Evolutionary conservation across 2,329 filamentous ascomycete species (phyloP), one percentile per base, ranked within the genome.

Genomic region (Mycosphaerelloides madeirae): DNA sequence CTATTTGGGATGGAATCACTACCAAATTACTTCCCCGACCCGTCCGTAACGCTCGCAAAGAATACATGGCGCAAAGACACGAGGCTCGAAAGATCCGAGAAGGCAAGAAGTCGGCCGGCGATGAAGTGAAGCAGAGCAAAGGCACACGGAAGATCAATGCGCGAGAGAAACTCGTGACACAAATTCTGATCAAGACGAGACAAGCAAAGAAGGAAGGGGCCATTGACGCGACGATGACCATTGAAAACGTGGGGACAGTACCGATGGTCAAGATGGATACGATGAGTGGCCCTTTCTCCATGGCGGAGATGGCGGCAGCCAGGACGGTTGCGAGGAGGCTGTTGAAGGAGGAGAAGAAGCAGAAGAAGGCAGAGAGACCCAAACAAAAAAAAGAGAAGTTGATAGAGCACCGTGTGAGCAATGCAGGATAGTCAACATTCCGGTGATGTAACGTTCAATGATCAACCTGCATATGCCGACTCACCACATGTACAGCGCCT

Each of bases 1-100:
- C 45, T 1, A 50, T 56, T 6, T 56, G 56, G 56, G 45, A 44
- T 34, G 53, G 50, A 16, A 43, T 51, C 32, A 31, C 40, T 1
- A 36, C 43, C 25, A 55, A 48, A 29, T 19, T 34, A 6, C 43
- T 59, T 8, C 53, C 56, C 11, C 54, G 50, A 37, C 6, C 38
- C n/a, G 50, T 59, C 2, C 52, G 50, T 1, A 34, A 54, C 40
- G 52, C 50, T 18, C 52, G 55, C 6, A 31, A 35, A 18, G 43
- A 51, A 16, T 55, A 46, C 38, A 56, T 54, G 50, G 38, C 38
- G 13, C 38, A 43, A 7, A 43, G 34, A 35, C 49, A 49, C 8
- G 47, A 44, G 28, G 47, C 16, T 33, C 44, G 43, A 29, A 49
- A 47, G 18, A 28, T 18, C 12, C 31, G 25, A 1, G 38, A 25